These are phyloP conservation scores for Zygotorulaspora florentina DNA, from an alignment of 805 yeast genomes.

Conservation along the genomic window DNA sequence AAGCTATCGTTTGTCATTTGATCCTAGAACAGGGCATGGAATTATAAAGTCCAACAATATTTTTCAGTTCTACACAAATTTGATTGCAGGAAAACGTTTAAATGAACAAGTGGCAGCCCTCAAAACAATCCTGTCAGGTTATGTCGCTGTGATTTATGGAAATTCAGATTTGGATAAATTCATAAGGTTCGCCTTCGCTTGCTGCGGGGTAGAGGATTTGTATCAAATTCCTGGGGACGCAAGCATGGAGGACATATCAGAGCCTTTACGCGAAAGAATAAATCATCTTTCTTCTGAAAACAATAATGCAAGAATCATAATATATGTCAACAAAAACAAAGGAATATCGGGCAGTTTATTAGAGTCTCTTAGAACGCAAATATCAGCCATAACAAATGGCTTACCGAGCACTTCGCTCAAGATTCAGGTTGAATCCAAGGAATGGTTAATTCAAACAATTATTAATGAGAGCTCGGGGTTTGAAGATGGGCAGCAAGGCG, in stretches of 20 bases:
- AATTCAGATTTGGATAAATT: slow-evolving; percentile 26
- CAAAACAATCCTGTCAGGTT: slow-evolving; percentile 27
- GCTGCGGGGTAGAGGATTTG: slow-evolving; percentile 20
- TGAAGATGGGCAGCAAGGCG: not conserved
- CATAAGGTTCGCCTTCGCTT: slow-evolving; percentile 24
- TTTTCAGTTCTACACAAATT: slow-evolving; percentile 40
- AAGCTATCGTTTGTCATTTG: slow-evolving; percentile 40
- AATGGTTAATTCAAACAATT: slow-evolving; percentile 34
- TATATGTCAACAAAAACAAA: slow-evolving; percentile 21
- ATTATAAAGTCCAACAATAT: slow-evolving; percentile 48
- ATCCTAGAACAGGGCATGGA: slow-evolving; percentile 14
- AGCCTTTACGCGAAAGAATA: slow-evolving; percentile 1
- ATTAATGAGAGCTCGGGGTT: slow-evolving; percentile 25
- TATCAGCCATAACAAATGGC: slow-evolving; percentile 1
- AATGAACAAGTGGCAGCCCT: slow-evolving; percentile 36
- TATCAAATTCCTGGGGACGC: slow-evolving; percentile 10
- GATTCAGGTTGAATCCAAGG: slow-evolving; percentile 27
- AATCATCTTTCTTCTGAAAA: not conserved
- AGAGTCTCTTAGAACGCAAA: slow-evolving; percentile 5
- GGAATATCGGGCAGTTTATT: slow-evolving; percentile 8
- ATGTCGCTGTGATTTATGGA: slow-evolving; percentile 37
- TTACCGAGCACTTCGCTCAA: slow-evolving; percentile 1
- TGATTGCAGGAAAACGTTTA: slow-evolving; percentile 32
- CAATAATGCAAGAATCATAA: slow-evolving; percentile 8
- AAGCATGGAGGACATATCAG: slow-evolving; percentile 1